Conservation (phyloP, 2,329 filamentous ascomycete genomes). For the Thelonectria rubi region DNA sequence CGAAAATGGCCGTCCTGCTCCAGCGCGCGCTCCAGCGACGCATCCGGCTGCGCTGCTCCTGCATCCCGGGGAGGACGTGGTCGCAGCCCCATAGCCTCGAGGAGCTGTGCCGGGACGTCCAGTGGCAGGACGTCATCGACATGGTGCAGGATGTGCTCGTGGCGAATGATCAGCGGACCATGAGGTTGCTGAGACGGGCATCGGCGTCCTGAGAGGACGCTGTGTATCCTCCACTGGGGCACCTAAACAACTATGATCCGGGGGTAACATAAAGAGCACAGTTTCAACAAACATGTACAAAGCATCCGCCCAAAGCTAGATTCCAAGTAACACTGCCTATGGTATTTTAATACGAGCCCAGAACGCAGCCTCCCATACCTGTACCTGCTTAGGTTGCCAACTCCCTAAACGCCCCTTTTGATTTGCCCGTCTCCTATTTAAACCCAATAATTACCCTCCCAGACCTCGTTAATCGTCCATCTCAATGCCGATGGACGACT, state of each 20-base stretch:
- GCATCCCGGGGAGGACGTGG: not conserved
- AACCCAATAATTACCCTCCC: not conserved
- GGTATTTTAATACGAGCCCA: constrained; percentile 31
- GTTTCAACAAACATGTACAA: not conserved
- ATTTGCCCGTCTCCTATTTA: constrained; percentile 6
- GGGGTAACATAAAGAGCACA: not conserved
- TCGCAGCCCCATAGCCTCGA: constrained; percentile 42
- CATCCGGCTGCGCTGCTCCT: constrained; percentile 23
- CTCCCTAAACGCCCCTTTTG: constrained; percentile 32
- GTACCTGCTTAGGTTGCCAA: constrained; percentile 12
- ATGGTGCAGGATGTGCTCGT: constrained; percentile 46
- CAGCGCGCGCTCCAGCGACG: constrained; percentile 45
- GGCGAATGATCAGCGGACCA: constrained; percentile 32
- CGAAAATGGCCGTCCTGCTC: constrained; percentile 46
- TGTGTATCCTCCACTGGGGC: no score
- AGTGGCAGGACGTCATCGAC: constrained; percentile 48
- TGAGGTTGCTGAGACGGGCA: constrained; percentile 29
- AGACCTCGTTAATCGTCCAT: constrained; percentile 44
- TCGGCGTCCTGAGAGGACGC: not conserved
- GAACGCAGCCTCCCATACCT: constrained; percentile 27
- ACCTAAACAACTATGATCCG: no score
- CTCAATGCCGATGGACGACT: constrained; percentile 54
- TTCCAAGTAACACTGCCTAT: constrained; percentile 16
- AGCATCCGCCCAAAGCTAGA: not conserved
- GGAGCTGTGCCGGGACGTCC: constrained; percentile 46